Evolutionary conservation across 2,329 filamentous ascomycete species (phyloP), one percentile per base, ranked within the genome.

Genomic region (Seiridium unicorne): DNA sequence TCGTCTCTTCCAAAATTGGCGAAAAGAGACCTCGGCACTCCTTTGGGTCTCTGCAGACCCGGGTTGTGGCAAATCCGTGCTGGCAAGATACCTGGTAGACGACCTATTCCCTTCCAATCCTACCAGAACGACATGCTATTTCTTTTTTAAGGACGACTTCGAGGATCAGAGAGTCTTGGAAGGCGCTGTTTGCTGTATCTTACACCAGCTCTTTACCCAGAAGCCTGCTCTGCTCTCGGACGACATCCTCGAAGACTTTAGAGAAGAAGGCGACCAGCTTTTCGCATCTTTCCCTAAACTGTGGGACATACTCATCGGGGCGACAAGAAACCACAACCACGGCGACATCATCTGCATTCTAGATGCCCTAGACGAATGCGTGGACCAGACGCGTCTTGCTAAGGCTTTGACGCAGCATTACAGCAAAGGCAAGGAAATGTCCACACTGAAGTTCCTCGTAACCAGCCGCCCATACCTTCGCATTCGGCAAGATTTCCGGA

Each of bases 111-210:
- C 55, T 0, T 64, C 35, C 0, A 65, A 42, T 0, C 18, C 48
- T 1, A 57, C 56, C 1, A 66, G 63, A 18, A 72, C 66, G 0
- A 66, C 65, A 3, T 77, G 73, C 54, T 79, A 79, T 56, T 81
- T 78, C 66, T 80, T 80, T 63, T 80, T 79, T 68, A 78, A 78
- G 42, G 76, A 78, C n/a, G 69, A 70, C 53, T 72, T 70, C 34
- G 65, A 71, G 4, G 70, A 76, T 26, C 74, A 78, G 47, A 73
- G 61, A 13, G 70, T 53, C 8, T 36, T 63, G 4, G 62, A 61
- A 10, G 62, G 35, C 44, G 76, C 76, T 9, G 44, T 79, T 0
- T 69, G 71, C 36, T 71, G 68, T 31, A 64, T 79, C 0, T 47
- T 80, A 4, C 73, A 71, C n/a, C 77, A 79, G 38, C 60, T 80